Conservation (phyloP, 2,329 filamentous ascomycete species). For the Aureobasidium sp. region DNA sequence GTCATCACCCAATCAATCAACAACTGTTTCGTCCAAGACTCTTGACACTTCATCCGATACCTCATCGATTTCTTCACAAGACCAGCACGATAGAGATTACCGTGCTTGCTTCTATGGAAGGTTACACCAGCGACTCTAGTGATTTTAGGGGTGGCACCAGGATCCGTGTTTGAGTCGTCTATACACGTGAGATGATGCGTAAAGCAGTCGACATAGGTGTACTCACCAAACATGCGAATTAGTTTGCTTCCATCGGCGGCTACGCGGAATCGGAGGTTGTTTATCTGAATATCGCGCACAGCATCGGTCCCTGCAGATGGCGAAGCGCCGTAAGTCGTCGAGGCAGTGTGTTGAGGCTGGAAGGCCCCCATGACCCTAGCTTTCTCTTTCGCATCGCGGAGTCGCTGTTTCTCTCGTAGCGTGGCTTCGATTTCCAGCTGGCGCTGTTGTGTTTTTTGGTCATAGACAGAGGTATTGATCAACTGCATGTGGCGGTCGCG, state of each 20-base stretch:
- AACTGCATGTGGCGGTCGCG: conserved; percentile 44
- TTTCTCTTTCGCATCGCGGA: conserved; percentile 51
- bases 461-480: conserved; percentile 71
- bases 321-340: conserved; percentile 8
- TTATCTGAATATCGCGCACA: conserved; percentile 54
- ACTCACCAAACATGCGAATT: conserved; percentile 60
- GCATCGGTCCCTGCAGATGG: conserved; percentile 10
- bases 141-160: conserved; percentile 59
- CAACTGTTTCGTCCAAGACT: not conserved
- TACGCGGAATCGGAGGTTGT: conserved; percentile 66
- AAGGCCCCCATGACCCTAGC: conserved; percentile 45
- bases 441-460: conserved; percentile 61
- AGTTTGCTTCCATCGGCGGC: conserved; percentile 75
- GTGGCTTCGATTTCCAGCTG: conserved; percentile 65
- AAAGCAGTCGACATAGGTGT: not conserved
- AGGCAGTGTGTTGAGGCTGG: conserved; percentile 11
- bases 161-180: conserved; percentile 18
- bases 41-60: conserved; percentile 1
- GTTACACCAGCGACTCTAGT: conserved; percentile 65
- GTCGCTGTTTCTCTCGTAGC: conserved; percentile 46
- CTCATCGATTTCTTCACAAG: conserved; percentile 53
- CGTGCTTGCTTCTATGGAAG: conserved; percentile 78
- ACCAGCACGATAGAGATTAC: conserved; percentile 68
- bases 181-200: conserved; percentile 13
- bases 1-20: conserved; percentile 7